Evolutionary conservation across 2,329 filamentous ascomycete species (phyloP).

Genomic region (Leptodontidium sp.): DNA sequence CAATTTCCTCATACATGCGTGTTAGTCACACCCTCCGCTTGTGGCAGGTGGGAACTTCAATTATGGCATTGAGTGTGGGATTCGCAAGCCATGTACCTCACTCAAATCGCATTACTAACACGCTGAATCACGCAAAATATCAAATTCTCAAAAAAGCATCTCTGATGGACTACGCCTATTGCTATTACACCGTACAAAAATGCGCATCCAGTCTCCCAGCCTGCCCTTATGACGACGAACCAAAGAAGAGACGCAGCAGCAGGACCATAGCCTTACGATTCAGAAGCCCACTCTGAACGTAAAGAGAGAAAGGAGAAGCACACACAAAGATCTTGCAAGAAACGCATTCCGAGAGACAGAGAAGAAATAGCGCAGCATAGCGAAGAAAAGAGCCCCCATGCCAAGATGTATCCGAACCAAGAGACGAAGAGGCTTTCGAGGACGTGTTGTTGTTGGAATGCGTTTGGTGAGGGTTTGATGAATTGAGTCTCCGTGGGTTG

Average conservation of each 20-base stretch:
- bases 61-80: background rate
- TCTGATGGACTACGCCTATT: constrained; percentile 50
- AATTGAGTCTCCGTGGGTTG: constrained; percentile 37
- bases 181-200: constrained; percentile 51
- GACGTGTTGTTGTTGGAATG: constrained; percentile 27
- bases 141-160: constrained; percentile 41
- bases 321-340: constrained; percentile 46
- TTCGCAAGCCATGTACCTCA: background rate
- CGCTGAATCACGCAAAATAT: constrained; percentile 3
- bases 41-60: too few relatives aligned
- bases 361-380: constrained; percentile 46
- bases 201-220: constrained; percentile 45
- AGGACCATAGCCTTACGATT: constrained; percentile 42
- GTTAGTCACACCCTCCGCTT: too few relatives aligned
- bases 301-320: constrained; percentile 42
- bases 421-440: constrained; percentile 39
- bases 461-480: constrained; percentile 32
- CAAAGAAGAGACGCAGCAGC: constrained; percentile 41
- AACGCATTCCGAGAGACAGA: constrained; percentile 41
- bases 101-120: background rate
- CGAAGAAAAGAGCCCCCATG: constrained; percentile 42
- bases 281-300: constrained; percentile 42
- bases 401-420: constrained; percentile 46
- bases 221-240: constrained; percentile 40
- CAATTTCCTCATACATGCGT: too few relatives aligned